Base-by-base conservation (phyloP, 129 eudicot species). In the Tagetes erecta region DNA sequence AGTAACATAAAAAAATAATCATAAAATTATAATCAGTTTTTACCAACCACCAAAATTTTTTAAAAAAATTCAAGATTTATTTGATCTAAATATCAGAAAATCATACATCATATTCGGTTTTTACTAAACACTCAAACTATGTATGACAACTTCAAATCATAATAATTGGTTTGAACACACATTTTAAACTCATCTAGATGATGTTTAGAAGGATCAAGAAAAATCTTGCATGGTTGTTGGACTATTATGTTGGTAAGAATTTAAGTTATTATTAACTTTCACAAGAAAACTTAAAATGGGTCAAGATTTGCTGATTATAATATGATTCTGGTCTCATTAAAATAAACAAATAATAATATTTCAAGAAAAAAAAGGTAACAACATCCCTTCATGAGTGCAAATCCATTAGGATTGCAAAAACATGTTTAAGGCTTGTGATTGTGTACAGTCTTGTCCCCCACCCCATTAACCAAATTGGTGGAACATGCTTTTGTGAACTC, bases 391-490 rank as follows among this genome's bases (percentile, higher is more conserved):
- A 70, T 70, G 55, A 78, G 76, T 78, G 82, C 72, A 52, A 58
- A 71, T 78, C 78, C 67, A 71, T 70, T 44, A 78, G 36, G 77
- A 70, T 62, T 72, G 68, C 78, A 79, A 51, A n/a, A 64, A 71
- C 49, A 79, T 71, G 42, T 72, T 56, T 64, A 79, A 67, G 58
- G 83, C 62, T 37, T 72, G 72, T 64, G 39, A 53, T 52, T 41
- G 52, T 66, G 52, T 34, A 72, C 34, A 65, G 7, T 72, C 74
- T 79, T 79, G 78, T 79, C 74, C 83, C 83, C 74, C 68, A 66
- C 42, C 82, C 12, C 53, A 53, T 71, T 79, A 71, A 79, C 37
- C 47, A 62, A 35, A 41, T 39, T 65, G 63, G 63, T 64, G 67
- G 67, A 71, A 30, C 67, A 40, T 78, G 41, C 77, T 47, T 36